Conservation (phyloP, 1,284 basidiomycete species). For the Malassezia arunalokei region DNA sequence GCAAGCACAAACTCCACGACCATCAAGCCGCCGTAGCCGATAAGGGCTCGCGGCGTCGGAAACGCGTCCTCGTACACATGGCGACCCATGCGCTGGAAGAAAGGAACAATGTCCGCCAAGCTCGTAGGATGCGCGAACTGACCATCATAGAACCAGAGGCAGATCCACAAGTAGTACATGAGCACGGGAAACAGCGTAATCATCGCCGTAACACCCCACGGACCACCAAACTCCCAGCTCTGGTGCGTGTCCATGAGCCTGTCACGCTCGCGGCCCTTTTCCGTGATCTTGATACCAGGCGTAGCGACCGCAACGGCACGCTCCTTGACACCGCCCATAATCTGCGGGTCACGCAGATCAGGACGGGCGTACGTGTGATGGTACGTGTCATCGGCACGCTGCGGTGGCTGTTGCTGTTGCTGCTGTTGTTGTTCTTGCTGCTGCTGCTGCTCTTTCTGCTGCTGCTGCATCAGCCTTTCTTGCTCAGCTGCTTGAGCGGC, state of each 20-base stretch:
- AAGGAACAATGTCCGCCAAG: slow-evolving; percentile 63
- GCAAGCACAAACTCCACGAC: slow-evolving; percentile 81
- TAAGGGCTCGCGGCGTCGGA: slow-evolving; percentile 65
- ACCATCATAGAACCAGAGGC: slow-evolving; percentile 90
- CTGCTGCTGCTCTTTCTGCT: background rate
- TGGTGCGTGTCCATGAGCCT: slow-evolving; percentile 41
- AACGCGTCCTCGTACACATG: slow-evolving; percentile 79
- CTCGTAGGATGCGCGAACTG: slow-evolving; percentile 65
- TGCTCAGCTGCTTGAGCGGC: background rate
- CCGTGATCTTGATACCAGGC: slow-evolving; percentile 43
- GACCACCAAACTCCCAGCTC: slow-evolving; percentile 76
- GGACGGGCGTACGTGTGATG: slow-evolving; percentile 33
- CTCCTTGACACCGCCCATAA: slow-evolving; percentile 40
- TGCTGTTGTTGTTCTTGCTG: background rate
- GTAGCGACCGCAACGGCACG: slow-evolving; percentile 31
- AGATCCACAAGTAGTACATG: slow-evolving; percentile 98
- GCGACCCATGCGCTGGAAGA: slow-evolving; percentile 67
- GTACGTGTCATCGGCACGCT: slow-evolving; percentile 2
- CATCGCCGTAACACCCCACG: slow-evolving; percentile 77
- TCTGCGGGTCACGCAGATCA: slow-evolving; percentile 40
- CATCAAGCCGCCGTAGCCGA: slow-evolving; percentile 68
- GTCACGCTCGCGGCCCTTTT: slow-evolving; percentile 38
- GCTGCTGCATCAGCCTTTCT: background rate
- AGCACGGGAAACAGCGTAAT: slow-evolving; percentile 84
- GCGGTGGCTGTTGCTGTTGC: background rate